These are phyloP conservation scores for Phytophthora pinifolia DNA, from an alignment of 352 stramenopile genomes.

Conservation along the genomic window DNA sequence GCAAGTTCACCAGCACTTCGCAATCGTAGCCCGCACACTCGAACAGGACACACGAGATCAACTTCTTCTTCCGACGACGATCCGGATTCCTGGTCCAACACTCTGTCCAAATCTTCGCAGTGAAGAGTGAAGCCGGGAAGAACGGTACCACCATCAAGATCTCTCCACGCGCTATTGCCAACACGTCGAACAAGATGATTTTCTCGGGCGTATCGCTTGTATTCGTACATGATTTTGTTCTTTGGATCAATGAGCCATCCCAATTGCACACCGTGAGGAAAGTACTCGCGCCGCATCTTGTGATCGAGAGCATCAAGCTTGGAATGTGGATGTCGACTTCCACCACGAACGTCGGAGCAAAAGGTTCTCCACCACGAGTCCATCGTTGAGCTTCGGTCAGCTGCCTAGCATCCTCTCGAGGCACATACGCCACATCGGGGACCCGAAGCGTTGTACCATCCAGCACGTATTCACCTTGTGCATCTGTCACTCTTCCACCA, in stretches of 20 bases:
- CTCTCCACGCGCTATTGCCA: constrained; percentile 25
- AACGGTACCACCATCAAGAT: constrained; percentile 27
- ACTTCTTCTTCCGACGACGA: constrained; percentile 27
- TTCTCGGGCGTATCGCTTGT: constrained; percentile 16
- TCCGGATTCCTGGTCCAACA: constrained; percentile 23
- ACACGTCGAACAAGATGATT: constrained; percentile 7
- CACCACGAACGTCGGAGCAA: constrained; percentile 24
- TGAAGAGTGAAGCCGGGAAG: constrained; percentile 23
- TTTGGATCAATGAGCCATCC: constrained; percentile 27
- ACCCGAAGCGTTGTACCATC: constrained; percentile 9
- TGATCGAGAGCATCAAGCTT: constrained; percentile 12
- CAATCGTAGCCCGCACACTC: constrained; percentile 2
- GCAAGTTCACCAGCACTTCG: background rate
- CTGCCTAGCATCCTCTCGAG: constrained; percentile 8
- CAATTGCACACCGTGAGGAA: constrained; percentile 24
- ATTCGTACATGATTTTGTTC: constrained; percentile 16
- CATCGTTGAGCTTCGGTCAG: constrained; percentile 13
- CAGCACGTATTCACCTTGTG: constrained; percentile 18
- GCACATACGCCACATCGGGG: constrained; percentile 5
- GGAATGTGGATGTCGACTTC: constrained; percentile 24
- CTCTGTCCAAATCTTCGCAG: constrained; percentile 17
- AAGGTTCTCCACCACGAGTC: constrained; percentile 23
- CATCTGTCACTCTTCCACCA: constrained; percentile 18
- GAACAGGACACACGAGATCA: background rate
- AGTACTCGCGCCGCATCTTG: constrained; percentile 21